Evolutionary conservation across 2,329 filamentous ascomycete species (phyloP).

Genomic region (Colletotrichum spinosum): DNA sequence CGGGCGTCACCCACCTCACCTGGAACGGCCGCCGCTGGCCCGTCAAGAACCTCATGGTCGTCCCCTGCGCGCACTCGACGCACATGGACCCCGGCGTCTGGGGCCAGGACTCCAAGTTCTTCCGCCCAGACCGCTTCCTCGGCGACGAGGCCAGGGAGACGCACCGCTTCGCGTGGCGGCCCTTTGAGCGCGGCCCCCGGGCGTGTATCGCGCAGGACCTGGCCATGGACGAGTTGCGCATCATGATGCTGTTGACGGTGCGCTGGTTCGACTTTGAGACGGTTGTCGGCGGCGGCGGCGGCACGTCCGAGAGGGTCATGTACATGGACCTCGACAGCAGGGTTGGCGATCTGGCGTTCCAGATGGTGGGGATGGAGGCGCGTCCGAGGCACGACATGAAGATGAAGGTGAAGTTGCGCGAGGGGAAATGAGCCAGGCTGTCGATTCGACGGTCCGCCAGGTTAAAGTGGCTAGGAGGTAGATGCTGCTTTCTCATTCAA

Average conservation of each 20-base stretch:
- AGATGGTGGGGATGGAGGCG: conserved; percentile 37
- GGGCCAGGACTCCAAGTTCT: conserved; percentile 47
- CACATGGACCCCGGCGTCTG: conserved; percentile 50
- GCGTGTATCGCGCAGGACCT: conserved; percentile 51
- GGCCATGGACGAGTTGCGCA: conserved; percentile 46
- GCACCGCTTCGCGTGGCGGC: conserved; percentile 38
- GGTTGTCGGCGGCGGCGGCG: conserved; percentile 9
- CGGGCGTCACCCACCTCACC: conserved; percentile 50
- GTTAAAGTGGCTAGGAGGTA: too few species aligned
- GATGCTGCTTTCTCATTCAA: too few species aligned
- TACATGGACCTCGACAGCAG: conserved; percentile 43
- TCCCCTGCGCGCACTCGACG: conserved; percentile 40
- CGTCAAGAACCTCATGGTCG: conserved; percentile 45
- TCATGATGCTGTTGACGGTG: conserved; percentile 40
- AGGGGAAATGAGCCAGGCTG: not conserved
- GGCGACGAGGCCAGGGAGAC: conserved; percentile 24
- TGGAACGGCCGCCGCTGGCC: conserved; percentile 52
- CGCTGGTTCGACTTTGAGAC: conserved; percentile 44
- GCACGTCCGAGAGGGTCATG: conserved; percentile 36
- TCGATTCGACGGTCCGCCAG: too few species aligned
- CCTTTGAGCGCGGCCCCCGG: conserved; percentile 51
- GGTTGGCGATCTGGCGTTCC: conserved; percentile 40
- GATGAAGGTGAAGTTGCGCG: conserved; percentile 29
- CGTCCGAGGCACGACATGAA: conserved; percentile 33
- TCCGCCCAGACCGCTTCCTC: conserved; percentile 56